Conservation (phyloP, 805 yeast species). For the Ascoidea tarda region DNA sequence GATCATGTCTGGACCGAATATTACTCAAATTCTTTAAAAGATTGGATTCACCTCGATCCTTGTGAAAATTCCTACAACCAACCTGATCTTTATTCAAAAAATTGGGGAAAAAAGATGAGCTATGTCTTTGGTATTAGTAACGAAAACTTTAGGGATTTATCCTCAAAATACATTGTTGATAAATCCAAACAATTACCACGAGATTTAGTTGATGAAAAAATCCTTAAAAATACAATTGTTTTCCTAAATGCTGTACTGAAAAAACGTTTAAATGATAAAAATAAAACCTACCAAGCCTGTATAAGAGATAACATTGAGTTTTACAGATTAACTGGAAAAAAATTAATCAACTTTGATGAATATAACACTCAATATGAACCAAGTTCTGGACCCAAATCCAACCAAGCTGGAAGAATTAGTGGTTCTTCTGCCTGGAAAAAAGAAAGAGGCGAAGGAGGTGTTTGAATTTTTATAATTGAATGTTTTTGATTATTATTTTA, state of each 20-base stretch:
- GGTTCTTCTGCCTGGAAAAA: constrained; percentile 68
- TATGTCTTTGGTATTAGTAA: constrained; percentile 61
- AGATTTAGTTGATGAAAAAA: constrained; percentile 24
- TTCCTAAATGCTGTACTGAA: constrained; percentile 20
- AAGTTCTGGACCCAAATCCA: constrained; percentile 13
- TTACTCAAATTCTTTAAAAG: constrained; percentile 38
- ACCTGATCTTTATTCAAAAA: constrained; percentile 61
- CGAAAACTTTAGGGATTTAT: constrained; percentile 54
- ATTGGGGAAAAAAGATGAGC: constrained; percentile 94
- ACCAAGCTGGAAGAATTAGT: constrained; percentile 38
- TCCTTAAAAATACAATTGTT: constrained; percentile 22
- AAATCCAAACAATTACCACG: constrained; percentile 31
- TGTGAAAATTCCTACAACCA: constrained; percentile 82
- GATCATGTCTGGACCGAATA: constrained; percentile 97
- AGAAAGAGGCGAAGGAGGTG: constrained; percentile 69
- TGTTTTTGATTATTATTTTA: too few species aligned
- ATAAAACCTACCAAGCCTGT: constrained; percentile 23
- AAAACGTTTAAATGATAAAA: constrained; percentile 17
- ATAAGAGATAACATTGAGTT: constrained; percentile 24
- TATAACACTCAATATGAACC: constrained; percentile 1
- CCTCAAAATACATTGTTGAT: constrained; percentile 45
- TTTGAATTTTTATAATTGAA: constrained; percentile 3
- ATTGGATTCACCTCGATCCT: constrained; percentile 85
- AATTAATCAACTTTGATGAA: constrained; percentile 4
- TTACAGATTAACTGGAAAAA: constrained; percentile 15